These are phyloP conservation scores for Mariannaea sp. DNA, from an alignment of 2,329 filamentous ascomycete species.

Conservation along the genomic window DNA sequence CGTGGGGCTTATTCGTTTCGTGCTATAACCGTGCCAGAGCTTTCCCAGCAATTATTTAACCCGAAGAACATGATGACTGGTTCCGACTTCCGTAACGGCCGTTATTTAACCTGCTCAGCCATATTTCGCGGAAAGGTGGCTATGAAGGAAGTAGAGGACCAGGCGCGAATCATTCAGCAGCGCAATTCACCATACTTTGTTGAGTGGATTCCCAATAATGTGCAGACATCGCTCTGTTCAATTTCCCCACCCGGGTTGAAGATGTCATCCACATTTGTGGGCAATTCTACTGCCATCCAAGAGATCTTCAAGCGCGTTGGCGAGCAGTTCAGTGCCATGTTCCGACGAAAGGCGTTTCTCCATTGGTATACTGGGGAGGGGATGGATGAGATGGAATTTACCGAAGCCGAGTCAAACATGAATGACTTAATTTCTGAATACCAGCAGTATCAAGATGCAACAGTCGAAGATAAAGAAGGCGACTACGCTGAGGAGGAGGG, in stretches of 20 bases:
- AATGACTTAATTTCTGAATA: conserved; percentile 99
- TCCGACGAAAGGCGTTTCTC: conserved; percentile 99
- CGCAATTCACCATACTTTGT: conserved; percentile 90
- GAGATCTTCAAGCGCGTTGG: conserved; percentile 99
- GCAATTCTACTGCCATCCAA: conserved; percentile 99
- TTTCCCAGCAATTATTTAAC: conserved; percentile 99
- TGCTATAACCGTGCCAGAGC: conserved; percentile 93
- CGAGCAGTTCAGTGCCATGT: conserved; percentile 99
- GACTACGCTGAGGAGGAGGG: too few relatives aligned
- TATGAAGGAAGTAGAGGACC: conserved; percentile 99
- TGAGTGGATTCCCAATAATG: conserved; percentile 99
- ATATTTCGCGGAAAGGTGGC: conserved; percentile 99
- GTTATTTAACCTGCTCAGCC: conserved; percentile 98
- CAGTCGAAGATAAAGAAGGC: conserved; percentile 92
- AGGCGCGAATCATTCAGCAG: conserved; percentile 99
- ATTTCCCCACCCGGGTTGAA: conserved; percentile 96
- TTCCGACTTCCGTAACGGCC: conserved; percentile 99
- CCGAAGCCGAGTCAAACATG: conserved; percentile 99
- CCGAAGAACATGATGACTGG: conserved; percentile 99
- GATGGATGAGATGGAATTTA: conserved; percentile 99
- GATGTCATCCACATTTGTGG: conserved; percentile 99
- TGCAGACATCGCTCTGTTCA: conserved; percentile 98
- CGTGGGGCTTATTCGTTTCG: conserved; percentile 87
- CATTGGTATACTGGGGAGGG: conserved; percentile 99
- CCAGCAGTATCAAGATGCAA: conserved; percentile 99